phyloP scores from a whole-genome alignment of 805 yeast genomes.

The Wickerhamiella brachini region DNA sequence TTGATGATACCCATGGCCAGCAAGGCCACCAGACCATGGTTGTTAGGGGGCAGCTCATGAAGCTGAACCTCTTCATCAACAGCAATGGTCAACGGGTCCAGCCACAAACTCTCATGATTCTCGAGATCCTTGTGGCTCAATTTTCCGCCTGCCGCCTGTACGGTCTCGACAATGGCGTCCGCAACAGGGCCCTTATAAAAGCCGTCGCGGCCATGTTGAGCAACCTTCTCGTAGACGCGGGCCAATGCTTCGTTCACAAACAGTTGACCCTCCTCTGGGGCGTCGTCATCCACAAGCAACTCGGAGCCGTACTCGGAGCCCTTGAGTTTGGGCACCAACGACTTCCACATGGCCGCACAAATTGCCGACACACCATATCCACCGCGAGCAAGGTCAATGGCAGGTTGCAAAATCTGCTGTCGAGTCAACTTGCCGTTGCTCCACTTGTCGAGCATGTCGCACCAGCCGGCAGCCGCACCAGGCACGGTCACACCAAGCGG shows the following conservation, averaged over 20 bases:
- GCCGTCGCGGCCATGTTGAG: slow-evolving; percentile 44
- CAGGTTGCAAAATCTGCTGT: slow-evolving; percentile 33
- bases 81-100: slow-evolving; percentile 43
- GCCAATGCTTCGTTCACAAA: slow-evolving; percentile 42
- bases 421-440: slow-evolving; percentile 55
- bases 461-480: slow-evolving; percentile 72
- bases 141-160: slow-evolving; percentile 41
- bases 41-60: slow-evolving; percentile 80
- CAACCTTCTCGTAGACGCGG: slow-evolving; percentile 36
- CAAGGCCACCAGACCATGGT: slow-evolving; percentile 67
- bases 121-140: slow-evolving; percentile 42
- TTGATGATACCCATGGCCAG: slow-evolving; percentile 54
- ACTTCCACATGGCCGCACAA: slow-evolving; percentile 38
- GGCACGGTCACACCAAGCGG: slow-evolving; percentile 58
- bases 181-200: slow-evolving; percentile 65
- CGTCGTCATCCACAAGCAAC: slow-evolving; percentile 22
- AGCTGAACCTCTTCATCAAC: slow-evolving; percentile 38
- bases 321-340: slow-evolving; percentile 28
- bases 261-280: slow-evolving; percentile 49
- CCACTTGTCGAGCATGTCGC: slow-evolving; percentile 53
- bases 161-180: slow-evolving; percentile 42
- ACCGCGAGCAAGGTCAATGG: slow-evolving; percentile 48
- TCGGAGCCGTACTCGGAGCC: slow-evolving; percentile 25
- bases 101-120: slow-evolving; percentile 44
- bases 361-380: slow-evolving; percentile 55